These are phyloP conservation scores for Didymella glomerata DNA, from an alignment of 2,329 filamentous ascomycete genomes.

Conservation along the genomic window DNA sequence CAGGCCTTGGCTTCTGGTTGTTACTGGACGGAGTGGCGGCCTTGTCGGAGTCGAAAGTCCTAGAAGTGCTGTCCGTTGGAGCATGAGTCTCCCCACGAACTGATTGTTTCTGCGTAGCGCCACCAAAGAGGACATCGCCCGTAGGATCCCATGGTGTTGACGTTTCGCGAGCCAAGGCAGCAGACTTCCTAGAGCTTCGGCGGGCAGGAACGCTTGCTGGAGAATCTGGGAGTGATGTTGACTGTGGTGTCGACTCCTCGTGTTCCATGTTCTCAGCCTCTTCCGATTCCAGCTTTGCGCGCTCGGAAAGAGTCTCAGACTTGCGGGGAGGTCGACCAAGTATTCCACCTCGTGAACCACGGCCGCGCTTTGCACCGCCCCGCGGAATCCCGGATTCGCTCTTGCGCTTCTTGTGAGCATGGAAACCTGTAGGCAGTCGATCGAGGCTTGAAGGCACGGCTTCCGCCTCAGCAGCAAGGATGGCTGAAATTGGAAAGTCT, in stretches of 20 bases:
- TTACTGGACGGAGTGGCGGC: not conserved
- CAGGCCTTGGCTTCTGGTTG: not conserved
- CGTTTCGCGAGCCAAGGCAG: slow-evolving; percentile 3
- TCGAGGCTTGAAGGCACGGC: slow-evolving; percentile 32
- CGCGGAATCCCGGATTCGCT: slow-evolving; percentile 21
- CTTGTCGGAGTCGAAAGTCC: not conserved
- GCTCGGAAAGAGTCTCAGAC: slow-evolving; percentile 13
- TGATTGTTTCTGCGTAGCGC: not conserved
- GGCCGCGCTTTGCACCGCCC: slow-evolving; percentile 24
- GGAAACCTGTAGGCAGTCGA: slow-evolving; percentile 26
- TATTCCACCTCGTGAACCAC: slow-evolving; percentile 23
- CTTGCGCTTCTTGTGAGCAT: slow-evolving; percentile 28
- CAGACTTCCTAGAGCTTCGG: slow-evolving; percentile 26
- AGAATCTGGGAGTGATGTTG: not conserved
- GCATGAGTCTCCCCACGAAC: not conserved
- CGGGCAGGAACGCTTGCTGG: slow-evolving; percentile 22
- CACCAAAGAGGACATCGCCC: slow-evolving; percentile 4
- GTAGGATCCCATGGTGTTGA: slow-evolving; percentile 9
- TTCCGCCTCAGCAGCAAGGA: slow-evolving; percentile 34
- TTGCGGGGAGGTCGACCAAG: slow-evolving; percentile 29
- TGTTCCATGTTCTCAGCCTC: not conserved
- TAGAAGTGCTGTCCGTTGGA: not conserved
- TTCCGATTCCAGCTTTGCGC: not conserved
- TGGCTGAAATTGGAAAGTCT: slow-evolving; percentile 7
- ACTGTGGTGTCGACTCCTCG: not conserved